Evolutionary conservation across 208 protist species (phyloP), one percentile per base, ranked within the genome.

Genomic region (Trypanosoma avium): DNA sequence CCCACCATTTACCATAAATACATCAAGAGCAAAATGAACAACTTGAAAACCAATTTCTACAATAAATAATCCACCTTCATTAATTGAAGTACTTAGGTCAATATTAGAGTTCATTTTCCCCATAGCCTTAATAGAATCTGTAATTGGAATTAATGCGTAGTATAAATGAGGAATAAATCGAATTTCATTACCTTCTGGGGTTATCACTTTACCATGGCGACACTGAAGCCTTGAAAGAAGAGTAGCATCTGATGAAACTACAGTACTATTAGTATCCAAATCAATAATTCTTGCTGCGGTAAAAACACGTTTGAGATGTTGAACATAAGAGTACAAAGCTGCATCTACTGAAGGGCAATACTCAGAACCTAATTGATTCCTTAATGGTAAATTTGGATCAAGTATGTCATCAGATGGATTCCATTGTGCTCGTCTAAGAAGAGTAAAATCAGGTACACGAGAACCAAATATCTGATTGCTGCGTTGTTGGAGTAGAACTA

Each of bases 41-140:
- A 94, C 87, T 64, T 96, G 86, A 56, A 94, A 84, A 26, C 90
- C 90, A 19, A 96, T 73, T 74, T 94, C 87, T 15, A 94, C 68
- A 26, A 96, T 79, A 46, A 93, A 81, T 15, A 93, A 64, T 3
- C 90, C 90, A 27, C 73, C 70, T 9, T 70, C 68, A 7, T 68
- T 73, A 52, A 92, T 77, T 29, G 81, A 80, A 6, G 63, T 49
- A 15, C 46, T 54, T 40, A 60, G 13, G 1, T 50, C 21, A 40
- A 40, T 30, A 38, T 79, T 64, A 26, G 55, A 55, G 4, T 76
- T 46, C 12, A 5, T 52, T 9, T 6, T 8, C 32, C 50, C 58
- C 53, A 53, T 49, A 36, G 60, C 22, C 13, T 58, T 49, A 5
- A 69, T 8, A 50, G 35, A 7, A 32, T 62, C 52, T 50, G 17